Evolutionary conservation across 768 basidiomycete genomes (phyloP).

Genomic region (Hemileccinum rubropunctum): DNA sequence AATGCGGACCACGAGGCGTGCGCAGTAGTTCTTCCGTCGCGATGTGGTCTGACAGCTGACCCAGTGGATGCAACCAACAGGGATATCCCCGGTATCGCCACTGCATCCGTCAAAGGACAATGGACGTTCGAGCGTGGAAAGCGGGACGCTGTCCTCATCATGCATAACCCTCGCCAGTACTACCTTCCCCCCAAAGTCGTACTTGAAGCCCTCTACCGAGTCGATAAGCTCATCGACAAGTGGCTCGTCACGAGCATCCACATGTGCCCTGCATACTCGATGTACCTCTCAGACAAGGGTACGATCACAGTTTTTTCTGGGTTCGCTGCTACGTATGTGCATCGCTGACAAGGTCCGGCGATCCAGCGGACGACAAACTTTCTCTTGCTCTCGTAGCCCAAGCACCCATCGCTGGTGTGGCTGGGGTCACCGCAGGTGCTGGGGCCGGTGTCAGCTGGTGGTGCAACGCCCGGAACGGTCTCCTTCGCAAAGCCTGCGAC

Average conservation of each 20-base stretch:
- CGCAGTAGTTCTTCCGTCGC: neutral
- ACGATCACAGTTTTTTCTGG: neutral
- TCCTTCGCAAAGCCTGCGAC: slow-evolving; percentile 22
- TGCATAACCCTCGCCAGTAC: slow-evolving; percentile 28
- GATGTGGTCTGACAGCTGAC: neutral
- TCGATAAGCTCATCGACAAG: slow-evolving; percentile 28
- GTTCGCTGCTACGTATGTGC: too few relatives aligned
- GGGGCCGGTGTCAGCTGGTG: slow-evolving; percentile 12
- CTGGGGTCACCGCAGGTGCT: neutral
- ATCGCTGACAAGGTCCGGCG: neutral
- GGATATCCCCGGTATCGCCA: slow-evolving; percentile 13
- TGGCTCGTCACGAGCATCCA: slow-evolving; percentile 33
- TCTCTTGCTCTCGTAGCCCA: slow-evolving; percentile 20
- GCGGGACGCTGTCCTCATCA: slow-evolving; percentile 32
- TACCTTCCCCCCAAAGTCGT: slow-evolving; percentile 21
- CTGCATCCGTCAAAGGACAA: slow-evolving; percentile 29
- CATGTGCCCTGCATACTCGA: slow-evolving; percentile 30
- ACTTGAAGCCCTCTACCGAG: slow-evolving; percentile 24
- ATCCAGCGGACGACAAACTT: slow-evolving; percentile 24
- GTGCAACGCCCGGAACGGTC: slow-evolving; percentile 10
- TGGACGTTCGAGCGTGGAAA: slow-evolving; percentile 31
- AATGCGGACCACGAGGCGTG: slow-evolving; percentile 15
- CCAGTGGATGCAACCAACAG: neutral
- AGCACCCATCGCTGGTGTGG: neutral
- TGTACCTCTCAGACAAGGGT: slow-evolving; percentile 34